Evolutionary conservation across 139 green algal species (phyloP), one percentile per base, ranked within the genome.

Genomic region (Edaphochlamys debaryana): DNA sequence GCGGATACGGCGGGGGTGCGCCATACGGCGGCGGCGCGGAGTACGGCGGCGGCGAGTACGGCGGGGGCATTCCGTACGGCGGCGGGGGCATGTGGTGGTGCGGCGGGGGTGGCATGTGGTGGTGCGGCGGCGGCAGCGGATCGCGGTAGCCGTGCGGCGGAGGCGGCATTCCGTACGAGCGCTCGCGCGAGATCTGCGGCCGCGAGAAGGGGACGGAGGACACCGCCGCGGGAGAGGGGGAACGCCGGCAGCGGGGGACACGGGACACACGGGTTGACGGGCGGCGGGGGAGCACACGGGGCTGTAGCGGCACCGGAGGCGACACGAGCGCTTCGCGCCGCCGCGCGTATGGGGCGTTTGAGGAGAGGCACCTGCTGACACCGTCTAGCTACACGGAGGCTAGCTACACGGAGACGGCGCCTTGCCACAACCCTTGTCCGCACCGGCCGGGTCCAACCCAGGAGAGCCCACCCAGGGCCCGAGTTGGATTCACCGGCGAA

Each of bases 81-180:
- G 79, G 79, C 38, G 79, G 79, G n/a, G 50, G 79, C 29, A 38
- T 56, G 30, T 50, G 29, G 50, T 77, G 50, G 42, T 64, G 77
- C 37, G 80, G 70, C 54, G 79, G 79, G 37, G 79, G n/a, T n/a
- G n/a, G 68, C 23, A 63, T 45, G 38, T 45, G 66, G 50, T 77
- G 62, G 23, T 75, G 81, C 48, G 71, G 81, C 41, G 81, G 76
- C 63, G 76, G 76, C 76, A 54, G 19, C 25, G 63, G 19, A 32
- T 82, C 76, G 76, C 76, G 76, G 45, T 82, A 82, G 76, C 76
- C 76, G 76, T 82, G 42, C 8, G 42, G 29, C 4, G 73, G 74
- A 38, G 63, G 62, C 62, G 76, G 76, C 62, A 73, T 73, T 23
- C 76, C 76, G 63, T 82, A 82, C 41, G 76, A 37, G 27, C 76